Percentiles rank a stretch among this genome's conserved stretches.
Conservation (phyloP, 2,329 filamentous ascomycete species). For the Cytospora piceicola region DNA sequence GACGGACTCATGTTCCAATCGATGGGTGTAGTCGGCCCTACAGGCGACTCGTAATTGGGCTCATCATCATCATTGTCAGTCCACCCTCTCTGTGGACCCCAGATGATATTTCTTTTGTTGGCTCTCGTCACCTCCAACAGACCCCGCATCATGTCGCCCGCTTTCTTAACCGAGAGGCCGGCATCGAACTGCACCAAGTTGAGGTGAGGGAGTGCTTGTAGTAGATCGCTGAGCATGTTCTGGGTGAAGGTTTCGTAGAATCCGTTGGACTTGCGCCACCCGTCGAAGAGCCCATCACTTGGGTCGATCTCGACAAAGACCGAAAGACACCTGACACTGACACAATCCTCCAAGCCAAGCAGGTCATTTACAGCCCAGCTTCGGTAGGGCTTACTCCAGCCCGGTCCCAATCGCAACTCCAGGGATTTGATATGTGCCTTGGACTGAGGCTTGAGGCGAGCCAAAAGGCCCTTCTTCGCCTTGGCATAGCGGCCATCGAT, state of each 20-base stretch:
- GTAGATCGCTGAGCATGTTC: slow-evolving; percentile 58
- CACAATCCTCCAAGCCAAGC: slow-evolving; percentile 66
- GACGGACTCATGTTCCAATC: slow-evolving; percentile 16
- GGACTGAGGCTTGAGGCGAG: slow-evolving; percentile 65
- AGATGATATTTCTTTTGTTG: slow-evolving; percentile 59
- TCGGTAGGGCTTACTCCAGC: slow-evolving; percentile 70
- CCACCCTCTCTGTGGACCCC: slow-evolving; percentile 72
- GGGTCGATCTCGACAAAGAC: slow-evolving; percentile 77
- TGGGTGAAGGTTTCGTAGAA: slow-evolving; percentile 73
- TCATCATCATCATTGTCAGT: slow-evolving; percentile 53
- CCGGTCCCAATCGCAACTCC: slow-evolving; percentile 73
- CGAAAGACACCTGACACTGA: slow-evolving; percentile 60
- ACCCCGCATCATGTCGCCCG: slow-evolving; percentile 65
- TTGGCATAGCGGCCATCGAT: slow-evolving; percentile 70
- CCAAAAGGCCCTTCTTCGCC: slow-evolving; percentile 71
- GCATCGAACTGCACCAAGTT: slow-evolving; percentile 70
- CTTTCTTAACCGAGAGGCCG: slow-evolving; percentile 66
- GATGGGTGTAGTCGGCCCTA: slow-evolving; percentile 15
- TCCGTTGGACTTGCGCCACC: slow-evolving; percentile 66
- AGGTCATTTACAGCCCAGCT: slow-evolving; percentile 70
- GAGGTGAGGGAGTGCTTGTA: slow-evolving; percentile 61
- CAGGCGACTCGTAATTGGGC: slow-evolving; percentile 16
- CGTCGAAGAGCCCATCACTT: slow-evolving; percentile 67
- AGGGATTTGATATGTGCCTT: slow-evolving; percentile 64
- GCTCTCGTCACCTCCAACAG: slow-evolving; percentile 58